Evolutionary conservation across 345 rosid species (phyloP).

Genomic region (Gossypium sturtianum): DNA sequence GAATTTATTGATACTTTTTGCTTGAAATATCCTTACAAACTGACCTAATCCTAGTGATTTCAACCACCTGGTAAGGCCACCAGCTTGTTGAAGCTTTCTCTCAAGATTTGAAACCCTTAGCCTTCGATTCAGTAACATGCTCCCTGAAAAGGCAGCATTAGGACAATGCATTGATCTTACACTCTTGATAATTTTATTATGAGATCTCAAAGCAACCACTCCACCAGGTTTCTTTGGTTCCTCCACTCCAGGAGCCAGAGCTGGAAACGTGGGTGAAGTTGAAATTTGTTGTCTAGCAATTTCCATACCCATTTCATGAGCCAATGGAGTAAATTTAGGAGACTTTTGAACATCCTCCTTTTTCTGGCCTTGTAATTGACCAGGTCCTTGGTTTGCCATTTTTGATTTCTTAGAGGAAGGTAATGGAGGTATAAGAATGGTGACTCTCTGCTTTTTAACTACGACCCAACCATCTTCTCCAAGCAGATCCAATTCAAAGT

Average conservation of each 20-base stretch:
- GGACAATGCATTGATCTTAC: slow-evolving; percentile 34
- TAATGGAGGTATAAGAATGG: slow-evolving; percentile 58
- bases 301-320: slow-evolving; percentile 13
- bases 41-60: slow-evolving; percentile 70
- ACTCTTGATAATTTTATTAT: slow-evolving; percentile 24
- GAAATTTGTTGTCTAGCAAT: slow-evolving; percentile 15
- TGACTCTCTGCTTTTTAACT: slow-evolving; percentile 65
- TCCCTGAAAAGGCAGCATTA: slow-evolving; percentile 32
- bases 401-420: slow-evolving; percentile 23
- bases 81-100: slow-evolving; percentile 69
- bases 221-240: slow-evolving; percentile 16
- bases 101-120: slow-evolving; percentile 66
- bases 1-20: slow-evolving; percentile 52
- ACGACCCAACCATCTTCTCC: slow-evolving; percentile 64
- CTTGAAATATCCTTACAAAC: slow-evolving; percentile 62
- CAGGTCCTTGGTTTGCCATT: slow-evolving; percentile 30
- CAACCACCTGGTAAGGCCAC: slow-evolving; percentile 77
- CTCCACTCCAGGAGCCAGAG: slow-evolving; percentile 14
- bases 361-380: slow-evolving; percentile 19
- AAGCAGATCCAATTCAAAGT: slow-evolving; percentile 21
- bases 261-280: slow-evolving; percentile 17
- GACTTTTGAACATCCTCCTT: slow-evolving; percentile 19
- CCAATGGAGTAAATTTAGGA: slow-evolving; percentile 9
- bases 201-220: slow-evolving; percentile 6
- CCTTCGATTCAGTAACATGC: slow-evolving; percentile 36